A percentile compares a stretch with the other conserved stretches of the same genome.
Evolutionary conservation across 1,284 basidiomycete genomes (phyloP).

Genomic region (Puccinia novopanici): DNA sequence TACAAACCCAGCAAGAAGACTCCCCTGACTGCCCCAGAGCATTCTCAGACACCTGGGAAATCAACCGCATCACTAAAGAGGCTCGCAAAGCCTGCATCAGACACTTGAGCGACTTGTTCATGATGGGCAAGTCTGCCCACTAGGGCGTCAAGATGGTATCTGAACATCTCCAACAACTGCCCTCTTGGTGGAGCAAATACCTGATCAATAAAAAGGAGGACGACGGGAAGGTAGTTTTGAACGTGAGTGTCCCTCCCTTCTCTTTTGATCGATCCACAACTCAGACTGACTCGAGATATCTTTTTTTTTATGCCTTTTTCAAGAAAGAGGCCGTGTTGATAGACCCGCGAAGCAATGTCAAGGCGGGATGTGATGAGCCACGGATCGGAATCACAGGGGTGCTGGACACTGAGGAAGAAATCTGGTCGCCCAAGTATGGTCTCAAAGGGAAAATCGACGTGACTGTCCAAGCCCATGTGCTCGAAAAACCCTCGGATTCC

Average conservation of each 20-base stretch:
- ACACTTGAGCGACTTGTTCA: conserved; percentile 41
- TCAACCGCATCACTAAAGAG: conserved; percentile 11
- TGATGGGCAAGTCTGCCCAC: conserved; percentile 40
- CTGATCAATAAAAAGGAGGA: conserved; percentile 7
- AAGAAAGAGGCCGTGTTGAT: conserved; percentile 66
- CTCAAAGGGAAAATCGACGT: conserved; percentile 95
- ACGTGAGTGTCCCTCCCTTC: conserved; percentile 2
- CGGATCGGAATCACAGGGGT: conserved; percentile 68
- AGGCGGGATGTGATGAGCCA: conserved; percentile 61
- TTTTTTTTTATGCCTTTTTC: neutral
- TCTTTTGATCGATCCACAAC: too few relatives aligned
- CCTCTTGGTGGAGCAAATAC: conserved; percentile 42
- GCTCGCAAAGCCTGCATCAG: conserved; percentile 39
- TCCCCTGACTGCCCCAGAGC: neutral
- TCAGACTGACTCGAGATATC: conserved; percentile 37
- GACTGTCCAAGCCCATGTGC: conserved; percentile 72
- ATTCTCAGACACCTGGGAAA: conserved; percentile 27
- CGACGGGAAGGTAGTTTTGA: conserved; percentile 10
- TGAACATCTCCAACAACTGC: conserved; percentile 26
- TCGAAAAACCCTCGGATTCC: conserved; percentile 58
- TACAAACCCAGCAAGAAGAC: conserved; percentile 63
- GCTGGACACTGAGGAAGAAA: conserved; percentile 91
- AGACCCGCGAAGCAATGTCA: conserved; percentile 65
- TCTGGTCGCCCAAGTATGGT: conserved; percentile 92
- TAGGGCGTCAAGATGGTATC: conserved; percentile 41